Conservation (phyloP, 2,329 filamentous ascomycete genomes). For the Chaetomiaceae sp. region DNA sequence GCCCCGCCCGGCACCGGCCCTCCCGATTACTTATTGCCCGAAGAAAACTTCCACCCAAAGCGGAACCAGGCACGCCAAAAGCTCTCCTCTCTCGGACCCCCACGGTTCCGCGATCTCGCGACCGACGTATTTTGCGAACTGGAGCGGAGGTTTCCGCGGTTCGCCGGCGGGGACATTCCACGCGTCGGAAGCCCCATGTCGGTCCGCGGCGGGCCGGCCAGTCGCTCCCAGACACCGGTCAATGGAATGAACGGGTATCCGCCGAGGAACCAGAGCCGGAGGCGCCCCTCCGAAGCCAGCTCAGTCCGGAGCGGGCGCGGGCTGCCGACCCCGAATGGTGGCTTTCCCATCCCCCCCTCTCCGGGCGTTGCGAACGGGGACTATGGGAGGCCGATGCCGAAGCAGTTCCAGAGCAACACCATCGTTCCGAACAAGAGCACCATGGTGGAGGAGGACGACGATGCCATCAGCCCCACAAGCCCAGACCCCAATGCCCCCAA, state of each 20-base stretch:
- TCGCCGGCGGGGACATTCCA: conserved; percentile 64
- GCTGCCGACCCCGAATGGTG: conserved; percentile 25
- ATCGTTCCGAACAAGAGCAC: conserved; percentile 98
- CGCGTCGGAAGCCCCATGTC: conserved; percentile 66
- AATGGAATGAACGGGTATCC: conserved; percentile 51
- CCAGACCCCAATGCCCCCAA: conserved; percentile 53
- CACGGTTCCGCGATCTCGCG: conserved; percentile 84
- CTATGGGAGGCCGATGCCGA: conserved; percentile 73
- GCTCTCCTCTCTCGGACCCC: conserved; percentile 79
- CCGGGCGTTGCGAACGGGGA: conserved; percentile 57
- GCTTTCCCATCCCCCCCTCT: conserved; percentile 50
- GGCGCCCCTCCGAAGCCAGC: conserved; percentile 58
- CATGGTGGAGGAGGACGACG: conserved; percentile 93
- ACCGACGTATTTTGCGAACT: conserved; percentile 96
- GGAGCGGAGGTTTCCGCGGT: conserved; percentile 82
- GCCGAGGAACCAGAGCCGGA: conserved; percentile 49
- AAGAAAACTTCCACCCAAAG: conserved; percentile 89
- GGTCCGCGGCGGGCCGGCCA: conserved; percentile 55
- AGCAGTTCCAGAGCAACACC: conserved; percentile 90
- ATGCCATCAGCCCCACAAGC: conserved; percentile 39
- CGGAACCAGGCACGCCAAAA: conserved; percentile 97
- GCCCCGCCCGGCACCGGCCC: conserved; percentile 47
- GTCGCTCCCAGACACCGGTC: conserved; percentile 58
- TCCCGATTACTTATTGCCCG: conserved; percentile 77
- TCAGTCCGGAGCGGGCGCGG: conserved; percentile 48